These are phyloP conservation scores for Irpex sp. DNA, from an alignment of 1,284 basidiomycete genomes.

Conservation along the genomic window DNA sequence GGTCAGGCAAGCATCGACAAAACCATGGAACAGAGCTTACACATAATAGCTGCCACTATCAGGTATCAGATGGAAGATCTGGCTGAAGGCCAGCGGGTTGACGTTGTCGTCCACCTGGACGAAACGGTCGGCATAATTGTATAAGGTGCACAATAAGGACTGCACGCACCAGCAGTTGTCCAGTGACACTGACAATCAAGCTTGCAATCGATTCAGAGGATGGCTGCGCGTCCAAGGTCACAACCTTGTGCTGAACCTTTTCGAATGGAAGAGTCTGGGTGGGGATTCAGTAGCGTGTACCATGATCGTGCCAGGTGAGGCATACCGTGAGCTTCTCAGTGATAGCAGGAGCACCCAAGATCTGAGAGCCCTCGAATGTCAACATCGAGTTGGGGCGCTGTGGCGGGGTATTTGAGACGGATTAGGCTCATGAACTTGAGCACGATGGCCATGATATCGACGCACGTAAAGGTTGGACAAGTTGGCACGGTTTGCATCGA, in stretches of 20 bases:
- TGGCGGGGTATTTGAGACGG: neutral
- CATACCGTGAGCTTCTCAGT: constrained; percentile 79
- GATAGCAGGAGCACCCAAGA: constrained; percentile 62
- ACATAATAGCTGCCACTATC: constrained; percentile 84
- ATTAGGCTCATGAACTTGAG: constrained; percentile 14
- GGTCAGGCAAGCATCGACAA: neutral
- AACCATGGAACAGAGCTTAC: constrained; percentile 40
- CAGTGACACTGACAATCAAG: constrained; percentile 88
- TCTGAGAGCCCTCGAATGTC: constrained; percentile 74
- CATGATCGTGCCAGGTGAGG: constrained; percentile 6
- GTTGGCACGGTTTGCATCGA: constrained; percentile 55
- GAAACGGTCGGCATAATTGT: constrained; percentile 5
- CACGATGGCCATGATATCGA: constrained; percentile 19
- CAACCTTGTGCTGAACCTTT: constrained; percentile 81
- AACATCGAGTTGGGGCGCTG: constrained; percentile 89
- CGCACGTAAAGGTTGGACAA: constrained; percentile 74
- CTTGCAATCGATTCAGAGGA: constrained; percentile 61
- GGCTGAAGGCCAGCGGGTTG: constrained; percentile 86
- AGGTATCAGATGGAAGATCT: constrained; percentile 88
- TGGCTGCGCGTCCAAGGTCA: constrained; percentile 89
- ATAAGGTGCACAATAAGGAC: constrained; percentile 2
- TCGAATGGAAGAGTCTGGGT: constrained; percentile 76
- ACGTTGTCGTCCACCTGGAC: constrained; percentile 72
- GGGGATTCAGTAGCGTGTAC: constrained; percentile 5
- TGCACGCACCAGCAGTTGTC: constrained; percentile 66